Conservation (phyloP, 371 early-diverging fungal species). For the Mortierella sp. region DNA sequence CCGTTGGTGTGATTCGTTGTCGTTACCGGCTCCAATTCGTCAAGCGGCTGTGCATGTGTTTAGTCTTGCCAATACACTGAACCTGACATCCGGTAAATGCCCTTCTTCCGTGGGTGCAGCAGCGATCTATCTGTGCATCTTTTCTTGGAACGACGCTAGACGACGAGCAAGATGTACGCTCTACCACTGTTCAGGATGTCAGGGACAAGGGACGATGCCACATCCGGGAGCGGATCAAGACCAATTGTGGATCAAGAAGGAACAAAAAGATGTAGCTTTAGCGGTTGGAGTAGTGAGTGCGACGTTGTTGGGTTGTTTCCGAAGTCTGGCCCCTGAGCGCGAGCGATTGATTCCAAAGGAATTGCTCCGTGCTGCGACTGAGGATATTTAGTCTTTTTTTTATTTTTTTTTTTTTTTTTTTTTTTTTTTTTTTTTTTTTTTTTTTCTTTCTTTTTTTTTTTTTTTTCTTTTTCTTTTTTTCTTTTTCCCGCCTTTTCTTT, state of each 20-base stretch:
- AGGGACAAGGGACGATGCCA: slow-evolving; percentile 6
- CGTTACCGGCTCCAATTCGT: slow-evolving; percentile 56
- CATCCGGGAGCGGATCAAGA: slow-evolving; percentile 35
- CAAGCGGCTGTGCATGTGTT: slow-evolving; percentile 58
- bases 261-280: slow-evolving; percentile 59
- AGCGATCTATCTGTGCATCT: slow-evolving; percentile 64
- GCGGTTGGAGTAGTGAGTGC: slow-evolving; percentile 63
- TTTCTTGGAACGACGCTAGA: slow-evolving; percentile 61
- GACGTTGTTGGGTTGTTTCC: slow-evolving; percentile 62
- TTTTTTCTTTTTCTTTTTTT: not conserved
- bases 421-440: no score
- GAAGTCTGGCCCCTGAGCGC: slow-evolving; percentile 56
- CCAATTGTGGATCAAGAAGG: slow-evolving; percentile 44
- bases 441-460: no score
- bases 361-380: slow-evolving; percentile 39
- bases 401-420: no score
- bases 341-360: slow-evolving; percentile 52
- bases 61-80: slow-evolving; percentile 59
- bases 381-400: no score
- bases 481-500: no score
- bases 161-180: slow-evolving; percentile 45
- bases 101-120: slow-evolving; percentile 70
- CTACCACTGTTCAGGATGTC: slow-evolving; percentile 43
- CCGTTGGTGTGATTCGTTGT: slow-evolving; percentile 64
- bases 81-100: slow-evolving; percentile 66